Percentiles rank a stretch among this genome's conserved stretches.
These are phyloP conservation scores for Calonectria pseudoreteaudii DNA, from an alignment of 2,329 filamentous ascomycete species.

Conservation along the genomic window DNA sequence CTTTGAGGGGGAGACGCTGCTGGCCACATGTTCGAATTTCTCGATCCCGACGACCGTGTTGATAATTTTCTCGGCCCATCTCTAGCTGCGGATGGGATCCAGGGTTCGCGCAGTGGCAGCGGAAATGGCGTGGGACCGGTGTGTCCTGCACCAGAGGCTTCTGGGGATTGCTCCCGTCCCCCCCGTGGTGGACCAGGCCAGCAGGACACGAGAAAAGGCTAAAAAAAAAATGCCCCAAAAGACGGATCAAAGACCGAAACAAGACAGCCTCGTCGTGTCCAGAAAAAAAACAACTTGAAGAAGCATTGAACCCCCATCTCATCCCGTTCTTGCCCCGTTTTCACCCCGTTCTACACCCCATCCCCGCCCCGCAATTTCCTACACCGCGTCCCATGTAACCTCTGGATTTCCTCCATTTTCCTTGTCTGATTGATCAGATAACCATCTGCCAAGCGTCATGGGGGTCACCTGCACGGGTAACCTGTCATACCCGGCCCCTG, in stretches of 20 bases:
- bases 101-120: not conserved
- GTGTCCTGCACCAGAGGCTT: not conserved
- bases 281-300: not conserved
- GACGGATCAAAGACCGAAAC: not conserved
- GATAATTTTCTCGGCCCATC: not conserved
- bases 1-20: not conserved
- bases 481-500: constrained; percentile 38
- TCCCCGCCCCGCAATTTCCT: not conserved
- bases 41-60: not conserved
- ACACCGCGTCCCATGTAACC: not conserved
- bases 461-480: constrained; percentile 20
- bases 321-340: not conserved
- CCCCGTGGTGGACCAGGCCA: not conserved
- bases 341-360: not conserved
- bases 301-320: not conserved
- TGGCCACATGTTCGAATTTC: not conserved
- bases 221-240: too few relatives aligned
- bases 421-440: constrained; percentile 9
- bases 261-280: not conserved
- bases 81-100: not conserved
- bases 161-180: not conserved
- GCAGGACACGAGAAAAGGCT: too few relatives aligned
- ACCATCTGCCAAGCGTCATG: constrained; percentile 11
- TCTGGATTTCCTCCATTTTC: not conserved
- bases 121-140: not conserved